Evolutionary conservation across 2,329 filamentous ascomycete species (phyloP).

Genomic region (Microdochium paspali): DNA sequence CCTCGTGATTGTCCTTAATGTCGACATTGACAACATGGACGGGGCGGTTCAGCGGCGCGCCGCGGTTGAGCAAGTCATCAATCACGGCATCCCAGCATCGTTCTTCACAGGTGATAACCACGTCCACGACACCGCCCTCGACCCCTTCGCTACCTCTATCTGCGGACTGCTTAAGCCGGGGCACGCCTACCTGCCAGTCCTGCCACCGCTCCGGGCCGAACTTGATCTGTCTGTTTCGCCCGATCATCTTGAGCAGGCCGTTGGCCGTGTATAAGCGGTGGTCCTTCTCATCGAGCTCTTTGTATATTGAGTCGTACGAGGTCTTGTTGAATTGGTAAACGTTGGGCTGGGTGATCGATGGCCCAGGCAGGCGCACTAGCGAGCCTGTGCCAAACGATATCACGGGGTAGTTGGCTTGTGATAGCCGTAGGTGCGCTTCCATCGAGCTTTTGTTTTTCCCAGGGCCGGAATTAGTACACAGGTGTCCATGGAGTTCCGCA

Average conservation of each 20-base stretch:
- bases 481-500: too few species aligned
- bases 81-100: constrained; percentile 97
- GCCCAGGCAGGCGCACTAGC: constrained; percentile 84
- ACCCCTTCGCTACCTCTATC: constrained; percentile 74
- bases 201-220: constrained; percentile 96
- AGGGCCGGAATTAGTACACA: too few species aligned
- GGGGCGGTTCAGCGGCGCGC: constrained; percentile 77
- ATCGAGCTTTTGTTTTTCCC: constrained; percentile 67
- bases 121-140: constrained; percentile 82
- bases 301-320: constrained; percentile 90
- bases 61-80: constrained; percentile 82
- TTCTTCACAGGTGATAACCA: constrained; percentile 96
- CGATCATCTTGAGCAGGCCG: constrained; percentile 91
- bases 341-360: constrained; percentile 85
- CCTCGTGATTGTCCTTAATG: constrained; percentile 97
- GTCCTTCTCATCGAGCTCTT: constrained; percentile 81
- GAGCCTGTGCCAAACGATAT: constrained; percentile 97
- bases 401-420: constrained; percentile 81
- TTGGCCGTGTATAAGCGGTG: constrained; percentile 81
- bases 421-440: constrained; percentile 94
- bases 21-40: constrained; percentile 98
- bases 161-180: constrained; percentile 64
- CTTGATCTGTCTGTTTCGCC: constrained; percentile 84
- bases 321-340: constrained; percentile 98
- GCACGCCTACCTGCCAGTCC: constrained; percentile 86